Evolutionary conservation across 345 rosid species (phyloP).

Genomic region (Linum trigynum): DNA sequence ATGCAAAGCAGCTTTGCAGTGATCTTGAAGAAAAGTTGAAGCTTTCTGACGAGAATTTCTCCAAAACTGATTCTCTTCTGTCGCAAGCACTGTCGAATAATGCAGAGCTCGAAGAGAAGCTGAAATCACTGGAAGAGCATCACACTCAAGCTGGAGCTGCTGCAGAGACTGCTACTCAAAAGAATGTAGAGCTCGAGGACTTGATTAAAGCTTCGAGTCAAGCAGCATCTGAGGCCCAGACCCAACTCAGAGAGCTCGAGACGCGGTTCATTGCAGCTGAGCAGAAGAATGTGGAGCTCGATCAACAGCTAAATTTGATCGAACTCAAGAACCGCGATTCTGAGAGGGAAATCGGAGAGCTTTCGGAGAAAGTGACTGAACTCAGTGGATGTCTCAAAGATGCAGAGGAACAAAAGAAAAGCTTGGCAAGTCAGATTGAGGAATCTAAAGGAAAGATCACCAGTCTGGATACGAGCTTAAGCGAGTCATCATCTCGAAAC

Average conservation of each 20-base stretch:
- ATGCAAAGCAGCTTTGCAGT: slow-evolving; percentile 33
- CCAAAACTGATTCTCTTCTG: slow-evolving; percentile 53
- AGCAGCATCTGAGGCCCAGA: slow-evolving; percentile 57
- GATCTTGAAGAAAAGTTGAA: slow-evolving; percentile 65
- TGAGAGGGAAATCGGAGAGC: slow-evolving; percentile 10
- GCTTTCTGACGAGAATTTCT: slow-evolving; percentile 51
- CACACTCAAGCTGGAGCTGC: slow-evolving; percentile 49
- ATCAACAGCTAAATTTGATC: slow-evolving; percentile 17
- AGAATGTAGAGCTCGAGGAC: slow-evolving; percentile 66
- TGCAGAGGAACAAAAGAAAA: slow-evolving; percentile 55
- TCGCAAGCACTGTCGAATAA: slow-evolving; percentile 61
- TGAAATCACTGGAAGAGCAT: slow-evolving; percentile 62
- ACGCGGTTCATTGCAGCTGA: slow-evolving; percentile 46
- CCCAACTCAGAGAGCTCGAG: slow-evolving; percentile 63
- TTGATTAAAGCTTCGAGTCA: slow-evolving; percentile 41
- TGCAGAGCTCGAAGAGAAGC: slow-evolving; percentile 61
- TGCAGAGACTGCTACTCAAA: slow-evolving; percentile 60
- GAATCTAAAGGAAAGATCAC: slow-evolving; percentile 42
- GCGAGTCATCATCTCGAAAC: slow-evolving; percentile 29
- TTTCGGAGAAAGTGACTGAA: slow-evolving; percentile 37
- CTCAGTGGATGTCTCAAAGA: slow-evolving; percentile 38
- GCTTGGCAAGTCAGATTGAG: slow-evolving; percentile 32
- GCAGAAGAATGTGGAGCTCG: slow-evolving; percentile 66
- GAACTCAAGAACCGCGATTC: slow-evolving; percentile 5
- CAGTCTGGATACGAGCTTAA: slow-evolving; percentile 30